Evolutionary conservation across 2,329 filamentous ascomycete species (phyloP).

Genomic region (Botrytis cinerea): DNA sequence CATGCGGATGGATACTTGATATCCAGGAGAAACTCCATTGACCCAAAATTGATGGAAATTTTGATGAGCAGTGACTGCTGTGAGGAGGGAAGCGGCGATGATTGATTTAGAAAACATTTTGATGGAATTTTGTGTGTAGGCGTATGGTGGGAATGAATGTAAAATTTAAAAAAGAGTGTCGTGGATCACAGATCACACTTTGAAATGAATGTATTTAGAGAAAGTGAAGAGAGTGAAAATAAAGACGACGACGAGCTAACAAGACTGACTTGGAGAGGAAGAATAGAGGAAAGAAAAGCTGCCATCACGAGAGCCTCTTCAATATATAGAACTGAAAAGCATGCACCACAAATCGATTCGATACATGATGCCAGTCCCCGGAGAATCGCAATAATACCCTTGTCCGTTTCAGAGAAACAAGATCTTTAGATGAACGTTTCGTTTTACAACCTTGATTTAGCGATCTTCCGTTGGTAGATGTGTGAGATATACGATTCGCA

Average conservation of each 20-base stretch:
- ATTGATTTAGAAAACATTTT: constrained; percentile 39
- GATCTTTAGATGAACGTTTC: constrained; percentile 11
- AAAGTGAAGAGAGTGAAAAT: constrained; percentile 6
- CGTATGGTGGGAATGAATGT: constrained; percentile 30
- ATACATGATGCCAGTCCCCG: not conserved
- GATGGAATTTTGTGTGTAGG: not conserved
- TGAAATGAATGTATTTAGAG: constrained; percentile 12
- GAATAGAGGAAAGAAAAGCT: not conserved
- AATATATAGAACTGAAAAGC: constrained; percentile 17
- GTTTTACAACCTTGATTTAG: not conserved
- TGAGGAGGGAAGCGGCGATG: constrained; percentile 35
- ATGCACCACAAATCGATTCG: not conserved
- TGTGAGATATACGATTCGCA: constrained; percentile 2
- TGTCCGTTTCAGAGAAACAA: constrained; percentile 4
- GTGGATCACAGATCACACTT: constrained; percentile 20
- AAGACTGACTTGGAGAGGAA: constrained; percentile 22
- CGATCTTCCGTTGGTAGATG: not conserved
- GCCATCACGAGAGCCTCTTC: not conserved
- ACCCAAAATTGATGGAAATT: constrained; percentile 49
- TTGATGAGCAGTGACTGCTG: constrained; percentile 43
- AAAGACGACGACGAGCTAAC: not conserved
- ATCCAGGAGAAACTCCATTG: constrained; percentile 43
- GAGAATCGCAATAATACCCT: not conserved
- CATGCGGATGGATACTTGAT: constrained; percentile 46
- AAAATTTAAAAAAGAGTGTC: constrained; percentile 32